phyloP scores from a whole-genome alignment of 1,284 basidiomycete species.

The Trichosporon asahii region DNA sequence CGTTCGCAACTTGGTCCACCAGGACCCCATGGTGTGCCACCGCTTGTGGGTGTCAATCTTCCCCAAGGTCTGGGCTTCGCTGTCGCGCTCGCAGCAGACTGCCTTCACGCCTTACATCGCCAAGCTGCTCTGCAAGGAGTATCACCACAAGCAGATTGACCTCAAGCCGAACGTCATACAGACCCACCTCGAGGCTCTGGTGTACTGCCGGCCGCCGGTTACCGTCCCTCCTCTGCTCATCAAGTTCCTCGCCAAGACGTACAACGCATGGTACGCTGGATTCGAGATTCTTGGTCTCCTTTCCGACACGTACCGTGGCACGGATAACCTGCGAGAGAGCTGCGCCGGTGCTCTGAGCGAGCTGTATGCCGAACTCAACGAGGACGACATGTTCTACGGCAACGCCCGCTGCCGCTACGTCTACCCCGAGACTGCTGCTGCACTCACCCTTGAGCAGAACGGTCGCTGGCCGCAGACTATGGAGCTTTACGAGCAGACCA shows the following conservation, averaged over 20 bases:
- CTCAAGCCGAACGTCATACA: constrained; percentile 93
- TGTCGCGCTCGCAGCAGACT: constrained; percentile 80
- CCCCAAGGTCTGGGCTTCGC: constrained; percentile 80
- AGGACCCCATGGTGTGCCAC: constrained; percentile 74
- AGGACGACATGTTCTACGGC: constrained; percentile 98
- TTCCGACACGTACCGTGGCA: constrained; percentile 66
- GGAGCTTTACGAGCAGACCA: constrained; percentile 84
- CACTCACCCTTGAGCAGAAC: constrained; percentile 91
- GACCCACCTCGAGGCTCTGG: constrained; percentile 79
- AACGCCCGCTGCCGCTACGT: constrained; percentile 87
- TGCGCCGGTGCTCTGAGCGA: constrained; percentile 90
- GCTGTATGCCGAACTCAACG: constrained; percentile 89
- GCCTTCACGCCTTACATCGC: constrained; percentile 89
- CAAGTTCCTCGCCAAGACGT: constrained; percentile 95
- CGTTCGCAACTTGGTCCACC: constrained; percentile 77
- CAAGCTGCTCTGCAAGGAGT: constrained; percentile 86
- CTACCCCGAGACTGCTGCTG: constrained; percentile 87
- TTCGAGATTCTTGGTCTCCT: constrained; percentile 84
- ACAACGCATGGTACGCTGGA: constrained; percentile 89
- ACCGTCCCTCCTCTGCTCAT: constrained; percentile 89
- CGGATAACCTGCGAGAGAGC: constrained; percentile 80
- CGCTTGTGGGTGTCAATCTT: constrained; percentile 88
- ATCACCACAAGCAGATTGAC: constrained; percentile 83
- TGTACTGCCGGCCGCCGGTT: constrained; percentile 80
- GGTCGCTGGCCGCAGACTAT: constrained; percentile 96